Evolutionary conservation across 345 rosid species (phyloP).

Genomic region (Hibiscus tridactylites): DNA sequence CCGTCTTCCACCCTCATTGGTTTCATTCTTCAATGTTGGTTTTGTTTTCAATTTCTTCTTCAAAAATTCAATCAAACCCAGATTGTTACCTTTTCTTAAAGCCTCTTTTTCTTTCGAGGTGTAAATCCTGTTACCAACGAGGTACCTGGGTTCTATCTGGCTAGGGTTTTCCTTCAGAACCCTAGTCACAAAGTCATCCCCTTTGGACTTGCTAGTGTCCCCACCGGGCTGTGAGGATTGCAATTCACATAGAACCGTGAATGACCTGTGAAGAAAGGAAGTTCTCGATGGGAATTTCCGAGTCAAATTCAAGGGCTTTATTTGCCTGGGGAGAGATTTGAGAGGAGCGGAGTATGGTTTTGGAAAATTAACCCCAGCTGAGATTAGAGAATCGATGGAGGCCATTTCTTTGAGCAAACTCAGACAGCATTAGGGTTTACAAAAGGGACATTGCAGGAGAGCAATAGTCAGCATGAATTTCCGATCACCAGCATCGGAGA

Average conservation of each 20-base stretch:
- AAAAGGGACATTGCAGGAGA: background rate
- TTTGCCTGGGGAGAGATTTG: slow-evolving; percentile 13
- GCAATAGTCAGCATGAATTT: background rate
- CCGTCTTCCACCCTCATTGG: slow-evolving; percentile 10
- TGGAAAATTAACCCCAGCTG: slow-evolving; percentile 36
- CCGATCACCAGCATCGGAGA: background rate
- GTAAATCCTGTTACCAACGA: slow-evolving; percentile 49
- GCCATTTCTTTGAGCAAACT: slow-evolving; percentile 27
- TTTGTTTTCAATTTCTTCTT: slow-evolving; percentile 35
- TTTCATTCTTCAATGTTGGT: slow-evolving; percentile 20
- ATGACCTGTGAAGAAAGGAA: slow-evolving; percentile 38
- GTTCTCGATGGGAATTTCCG: slow-evolving; percentile 24
- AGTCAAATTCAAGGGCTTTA: slow-evolving; percentile 11
- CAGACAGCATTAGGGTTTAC: background rate
- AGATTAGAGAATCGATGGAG: slow-evolving; percentile 34
- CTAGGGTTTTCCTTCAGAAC: slow-evolving; percentile 79
- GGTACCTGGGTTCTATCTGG: slow-evolving; percentile 66
- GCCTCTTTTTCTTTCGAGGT: slow-evolving; percentile 52
- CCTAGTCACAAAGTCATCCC: slow-evolving; percentile 58
- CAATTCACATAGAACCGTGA: slow-evolving; percentile 41
- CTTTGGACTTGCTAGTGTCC: slow-evolving; percentile 17
- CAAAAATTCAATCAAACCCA: slow-evolving; percentile 34
- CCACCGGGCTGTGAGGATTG: slow-evolving; percentile 30
- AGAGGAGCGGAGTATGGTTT: slow-evolving; percentile 14
- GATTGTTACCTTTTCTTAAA: slow-evolving; percentile 31